Percentiles rank a stretch among this genome's conserved stretches.
Evolutionary conservation across 805 yeast genomes (phyloP).

Genomic region (Blastobotrys mokoenaii): DNA sequence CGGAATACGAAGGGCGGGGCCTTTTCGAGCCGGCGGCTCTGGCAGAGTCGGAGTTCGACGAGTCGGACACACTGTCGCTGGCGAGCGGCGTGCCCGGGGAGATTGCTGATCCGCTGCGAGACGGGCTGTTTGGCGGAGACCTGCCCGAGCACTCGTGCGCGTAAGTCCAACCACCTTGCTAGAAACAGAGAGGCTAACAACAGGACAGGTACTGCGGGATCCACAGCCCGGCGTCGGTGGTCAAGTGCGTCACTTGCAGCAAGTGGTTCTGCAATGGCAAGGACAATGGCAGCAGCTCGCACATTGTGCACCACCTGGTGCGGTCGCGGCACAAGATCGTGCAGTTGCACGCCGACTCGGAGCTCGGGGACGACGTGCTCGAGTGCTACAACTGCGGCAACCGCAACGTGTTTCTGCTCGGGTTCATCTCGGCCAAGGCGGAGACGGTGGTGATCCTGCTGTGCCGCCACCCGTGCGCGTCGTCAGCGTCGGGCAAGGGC

Average conservation of each 20-base stretch:
- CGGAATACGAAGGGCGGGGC: no score
- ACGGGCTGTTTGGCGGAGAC: constrained; percentile 4
- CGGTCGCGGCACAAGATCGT: constrained; percentile 69
- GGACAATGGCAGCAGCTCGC: constrained; percentile 53
- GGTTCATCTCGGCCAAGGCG: constrained; percentile 79
- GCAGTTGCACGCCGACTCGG: constrained; percentile 68
- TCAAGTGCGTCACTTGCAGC: constrained; percentile 66
- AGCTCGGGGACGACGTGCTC: constrained; percentile 75
- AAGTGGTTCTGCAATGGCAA: constrained; percentile 88
- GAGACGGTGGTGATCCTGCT: constrained; percentile 80
- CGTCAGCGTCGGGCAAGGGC: constrained; percentile 46
- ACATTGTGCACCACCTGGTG: constrained; percentile 79
- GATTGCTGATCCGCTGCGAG: not conserved
- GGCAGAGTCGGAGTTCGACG: no score
- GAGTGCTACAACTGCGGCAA: constrained; percentile 91
- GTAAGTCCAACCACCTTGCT: no score
- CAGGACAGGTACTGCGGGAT: constrained; percentile 58
- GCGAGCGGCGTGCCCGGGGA: constrained; percentile 11
- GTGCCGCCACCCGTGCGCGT: constrained; percentile 75
- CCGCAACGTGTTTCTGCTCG: constrained; percentile 69
- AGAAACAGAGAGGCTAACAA: no score
- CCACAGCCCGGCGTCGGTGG: constrained; percentile 53
- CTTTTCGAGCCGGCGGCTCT: no score
- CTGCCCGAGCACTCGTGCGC: constrained; percentile 38
- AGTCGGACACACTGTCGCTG: constrained; percentile 13